Evolutionary conservation across 1,284 basidiomycete genomes (phyloP), one percentile per base, ranked within the genome.

Genomic region (Sporisorium scitamineum): DNA sequence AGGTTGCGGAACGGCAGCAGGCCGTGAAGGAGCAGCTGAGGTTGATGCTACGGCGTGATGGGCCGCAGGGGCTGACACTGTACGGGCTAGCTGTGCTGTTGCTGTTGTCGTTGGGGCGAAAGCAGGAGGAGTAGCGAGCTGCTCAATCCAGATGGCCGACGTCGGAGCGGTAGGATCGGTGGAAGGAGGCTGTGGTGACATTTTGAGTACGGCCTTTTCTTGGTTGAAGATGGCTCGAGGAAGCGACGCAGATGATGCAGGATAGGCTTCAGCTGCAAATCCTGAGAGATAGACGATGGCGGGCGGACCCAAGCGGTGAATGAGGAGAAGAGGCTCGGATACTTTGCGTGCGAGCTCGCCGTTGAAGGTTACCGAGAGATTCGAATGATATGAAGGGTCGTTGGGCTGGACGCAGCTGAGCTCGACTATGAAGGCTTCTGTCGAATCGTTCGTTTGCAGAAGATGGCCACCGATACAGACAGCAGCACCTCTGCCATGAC

Each of bases 401-500:
- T 54, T 54, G 27, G 61, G 48, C 0, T 62, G 32, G 37, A 64
- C 27, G 34, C 61, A 67, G 48, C 42, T 47, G 32, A 70, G 61
- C 20, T 62, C 52, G 26, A 62, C 18, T 14, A 2, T 24, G 20
- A 68, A 65, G 16, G 39, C 5, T 8, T 42, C 18, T 3, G 5
- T 9, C 3, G 44, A 41, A 4, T 48, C 27, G 5, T 14, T 34
- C 5, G 55, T 48, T 37, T 54, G 39, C 16, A 41, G 29, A 3
- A 73, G 54, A 24, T 66, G 39, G 20, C 54, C 72, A 27, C 59
- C 61, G 45, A 76, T 39, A 58, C 73, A 68, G 18, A 68, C 69
- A 6, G 73, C 73, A 10, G 73, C 73, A 18, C 73, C 73, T 61
- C 73, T 63, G 29, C 73, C 73, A n/a, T 76, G 54, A 22, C 57